Base-by-base conservation (phyloP, 192 early-diverging fungal genomes). In the Chytriomyces confervae region DNA sequence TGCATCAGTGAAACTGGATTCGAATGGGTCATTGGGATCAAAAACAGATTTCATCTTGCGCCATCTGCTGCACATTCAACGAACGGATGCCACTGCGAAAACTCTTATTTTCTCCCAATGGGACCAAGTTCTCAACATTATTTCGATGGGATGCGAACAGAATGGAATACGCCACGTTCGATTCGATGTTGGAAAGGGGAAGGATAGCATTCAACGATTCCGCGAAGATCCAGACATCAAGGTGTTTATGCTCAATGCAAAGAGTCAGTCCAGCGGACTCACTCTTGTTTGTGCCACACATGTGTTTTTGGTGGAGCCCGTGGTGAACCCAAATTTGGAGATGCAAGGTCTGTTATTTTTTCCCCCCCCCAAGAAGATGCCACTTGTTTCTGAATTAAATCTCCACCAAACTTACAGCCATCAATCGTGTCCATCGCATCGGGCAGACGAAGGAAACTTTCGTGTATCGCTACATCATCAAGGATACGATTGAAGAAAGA, bases 41-140 rank as follows among this genome's bases (percentile, higher is more conserved):
- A 89, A 89, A 63, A 71, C 88, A 24, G 88, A 89, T 77, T 69
- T 77, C 47, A 66, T 89, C 10, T 49, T 88, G 61, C 67, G 76
- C 27, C 88, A 89, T 75, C 60, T 89, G 5, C 50, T 79, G 4
- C 69, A 79, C 65, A 50, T 89, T 68, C 61, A 57, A 8, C 6
- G 2, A 43, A 51, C 64, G 16, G 81, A 83, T 66, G 83, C 83
- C 23, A 70, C 61, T 0, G 75, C 80, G 44, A 86, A 86, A 72
- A 51, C 67, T 5, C 69, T 89, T n/a, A 43, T 88, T 24, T 89
- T 89, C 74, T 86, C 85, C 20, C 88, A 89, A 53, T 89, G 86
- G 86, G 84, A 83, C 29, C 65, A 80, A 29, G 85, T 89, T 8
- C 72, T 89, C 7, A 73, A 82, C 27, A 78, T 87, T 63, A 67